Conservation (phyloP, 1,284 basidiomycete species). For the Volvariella surrecta region DNA sequence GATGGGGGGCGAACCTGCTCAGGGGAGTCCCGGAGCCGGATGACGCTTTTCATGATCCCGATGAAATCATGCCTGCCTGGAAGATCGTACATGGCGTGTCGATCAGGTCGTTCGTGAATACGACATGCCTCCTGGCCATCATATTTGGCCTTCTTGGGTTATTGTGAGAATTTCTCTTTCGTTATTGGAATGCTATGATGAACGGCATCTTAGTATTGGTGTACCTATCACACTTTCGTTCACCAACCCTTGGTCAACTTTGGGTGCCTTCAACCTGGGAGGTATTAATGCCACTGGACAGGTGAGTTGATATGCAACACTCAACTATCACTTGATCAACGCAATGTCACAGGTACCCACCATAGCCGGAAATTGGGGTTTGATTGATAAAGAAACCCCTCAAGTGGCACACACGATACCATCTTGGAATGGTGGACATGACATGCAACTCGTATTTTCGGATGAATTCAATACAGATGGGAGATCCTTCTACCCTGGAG, state of each 20-base stretch:
- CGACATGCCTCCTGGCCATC: slow-evolving; percentile 56
- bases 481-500: slow-evolving; percentile 56
- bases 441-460: slow-evolving; percentile 45
- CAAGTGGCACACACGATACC: slow-evolving; percentile 36
- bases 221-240: slow-evolving; percentile 43
- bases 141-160: slow-evolving; percentile 36
- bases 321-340: neutral
- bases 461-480: slow-evolving; percentile 75
- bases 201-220: slow-evolving; percentile 27
- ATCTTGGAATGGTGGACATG: slow-evolving; percentile 38
- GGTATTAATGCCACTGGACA: slow-evolving; percentile 51
- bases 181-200: neutral
- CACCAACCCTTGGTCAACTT: slow-evolving; percentile 26
- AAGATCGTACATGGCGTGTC: slow-evolving; percentile 21
- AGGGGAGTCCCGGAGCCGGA: slow-evolving; percentile 37
- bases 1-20: slow-evolving; percentile 39
- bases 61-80: slow-evolving; percentile 15
- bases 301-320: slow-evolving; percentile 18
- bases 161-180: slow-evolving; percentile 32
- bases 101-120: slow-evolving; percentile 39
- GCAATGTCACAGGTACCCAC: slow-evolving; percentile 34
- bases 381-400: slow-evolving; percentile 65
- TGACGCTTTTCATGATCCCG: slow-evolving; percentile 42
- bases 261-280: slow-evolving; percentile 54
- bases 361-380: slow-evolving; percentile 40